Evolutionary conservation across 2,329 filamentous ascomycete genomes (phyloP).

Genomic region (Claviceps citrina): DNA sequence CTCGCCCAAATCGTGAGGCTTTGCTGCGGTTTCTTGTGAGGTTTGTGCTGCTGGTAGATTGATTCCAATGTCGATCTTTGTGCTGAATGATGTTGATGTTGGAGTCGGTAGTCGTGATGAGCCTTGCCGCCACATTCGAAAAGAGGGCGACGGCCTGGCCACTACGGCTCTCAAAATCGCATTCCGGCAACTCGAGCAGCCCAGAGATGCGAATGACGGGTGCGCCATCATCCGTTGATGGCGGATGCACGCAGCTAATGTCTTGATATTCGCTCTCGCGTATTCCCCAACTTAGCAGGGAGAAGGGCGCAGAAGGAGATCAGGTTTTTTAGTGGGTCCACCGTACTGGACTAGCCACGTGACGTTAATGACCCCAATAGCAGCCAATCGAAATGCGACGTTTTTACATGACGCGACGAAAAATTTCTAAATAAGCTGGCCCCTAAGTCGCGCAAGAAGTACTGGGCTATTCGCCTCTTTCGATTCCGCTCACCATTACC

Average conservation of each 20-base stretch:
- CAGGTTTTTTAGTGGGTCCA: conserved; percentile 2
- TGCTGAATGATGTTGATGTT: conserved; percentile 13
- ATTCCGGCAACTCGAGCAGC: conserved; percentile 18
- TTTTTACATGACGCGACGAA: conserved; percentile 9
- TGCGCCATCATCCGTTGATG: conserved; percentile 16
- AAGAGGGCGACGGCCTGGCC: conserved; percentile 10
- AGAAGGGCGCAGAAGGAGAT: too few relatives aligned
- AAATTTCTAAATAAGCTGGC: conserved; percentile 15
- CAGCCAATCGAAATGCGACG: conserved; percentile 2
- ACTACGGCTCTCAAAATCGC: conserved; percentile 17
- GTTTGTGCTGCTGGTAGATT: conserved; percentile 9
- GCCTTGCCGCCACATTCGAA: conserved; percentile 12
- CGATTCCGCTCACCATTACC: neutral
- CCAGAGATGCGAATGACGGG: conserved; percentile 15
- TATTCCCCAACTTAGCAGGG: too few relatives aligned
- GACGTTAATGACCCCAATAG: conserved; percentile 3
- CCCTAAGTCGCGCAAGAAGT: too few relatives aligned
- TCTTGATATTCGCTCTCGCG: neutral
- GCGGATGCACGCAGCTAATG: neutral
- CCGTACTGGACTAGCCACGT: conserved; percentile 4
- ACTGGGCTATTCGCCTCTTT: neutral
- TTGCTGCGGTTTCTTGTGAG: conserved; percentile 1
- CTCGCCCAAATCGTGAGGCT: conserved; percentile 17
- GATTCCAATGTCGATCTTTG: conserved; percentile 4
- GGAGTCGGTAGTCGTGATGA: conserved; percentile 9